Evolutionary conservation across 1,284 basidiomycete genomes (phyloP).

Genomic region (Cutaneotrichosporon sp.): DNA sequence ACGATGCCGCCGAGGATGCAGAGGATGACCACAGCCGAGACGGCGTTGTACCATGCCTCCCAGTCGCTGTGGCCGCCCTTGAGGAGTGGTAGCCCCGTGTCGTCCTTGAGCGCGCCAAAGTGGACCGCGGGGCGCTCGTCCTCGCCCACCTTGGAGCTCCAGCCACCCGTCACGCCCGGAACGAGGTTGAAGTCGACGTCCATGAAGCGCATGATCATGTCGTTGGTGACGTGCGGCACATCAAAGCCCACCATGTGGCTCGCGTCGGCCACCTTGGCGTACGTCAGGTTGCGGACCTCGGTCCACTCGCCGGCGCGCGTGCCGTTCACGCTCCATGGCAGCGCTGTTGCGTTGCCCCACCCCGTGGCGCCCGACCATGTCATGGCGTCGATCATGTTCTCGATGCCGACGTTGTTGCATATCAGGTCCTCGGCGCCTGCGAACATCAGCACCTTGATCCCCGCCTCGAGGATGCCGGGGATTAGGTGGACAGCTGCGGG

Average conservation of each 20-base stretch:
- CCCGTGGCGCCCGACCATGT: conserved; percentile 85
- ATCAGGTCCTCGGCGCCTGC: conserved; percentile 95
- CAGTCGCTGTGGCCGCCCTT: conserved; percentile 73
- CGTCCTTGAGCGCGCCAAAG: conserved; percentile 31
- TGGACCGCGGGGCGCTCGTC: conserved; percentile 42
- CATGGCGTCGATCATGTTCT: conserved; percentile 78
- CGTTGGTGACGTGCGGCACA: conserved; percentile 82
- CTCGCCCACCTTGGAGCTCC: conserved; percentile 43
- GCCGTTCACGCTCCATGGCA: conserved; percentile 76
- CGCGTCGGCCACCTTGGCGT: conserved; percentile 79
- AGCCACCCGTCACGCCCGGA: conserved; percentile 68
- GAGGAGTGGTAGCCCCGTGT: conserved; percentile 59
- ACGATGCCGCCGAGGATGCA: conserved; percentile 70
- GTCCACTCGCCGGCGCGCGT: conserved; percentile 87
- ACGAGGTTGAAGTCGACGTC: conserved; percentile 80
- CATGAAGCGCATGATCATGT: conserved; percentile 98
- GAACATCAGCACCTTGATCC: conserved; percentile 85
- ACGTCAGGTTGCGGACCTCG: conserved; percentile 84
- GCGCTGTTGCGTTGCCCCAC: conserved; percentile 70
- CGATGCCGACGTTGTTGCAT: conserved; percentile 91
- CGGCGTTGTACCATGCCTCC: conserved; percentile 92
- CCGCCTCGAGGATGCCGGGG: conserved; percentile 70
- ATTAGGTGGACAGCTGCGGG: conserved; percentile 75
- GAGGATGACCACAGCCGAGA: conserved; percentile 79
- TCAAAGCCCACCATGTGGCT: conserved; percentile 95